Conservation (phyloP, 768 basidiomycete genomes). For the Cystofilobasidium capitatum region DNA sequence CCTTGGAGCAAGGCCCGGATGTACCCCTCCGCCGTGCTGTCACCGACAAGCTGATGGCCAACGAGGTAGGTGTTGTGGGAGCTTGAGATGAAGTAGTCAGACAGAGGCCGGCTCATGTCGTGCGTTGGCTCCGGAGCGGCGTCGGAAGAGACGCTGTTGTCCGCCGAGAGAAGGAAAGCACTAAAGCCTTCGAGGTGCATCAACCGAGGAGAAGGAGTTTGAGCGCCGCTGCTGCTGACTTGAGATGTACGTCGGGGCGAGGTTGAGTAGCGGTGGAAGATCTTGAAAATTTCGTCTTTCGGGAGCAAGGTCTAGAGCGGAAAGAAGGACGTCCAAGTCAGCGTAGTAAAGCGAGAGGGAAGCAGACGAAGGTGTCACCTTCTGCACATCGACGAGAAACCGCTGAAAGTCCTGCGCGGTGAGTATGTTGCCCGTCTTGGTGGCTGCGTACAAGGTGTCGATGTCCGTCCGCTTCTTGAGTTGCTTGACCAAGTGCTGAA, state of each 20-base stretch:
- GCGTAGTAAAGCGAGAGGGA: background rate
- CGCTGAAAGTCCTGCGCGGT: conserved; percentile 43
- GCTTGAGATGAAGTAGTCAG: conserved; percentile 78
- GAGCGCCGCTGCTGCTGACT: background rate
- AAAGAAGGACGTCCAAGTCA: background rate
- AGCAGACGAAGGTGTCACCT: conserved; percentile 39
- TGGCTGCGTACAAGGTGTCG: conserved; percentile 45
- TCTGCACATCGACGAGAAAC: conserved; percentile 51
- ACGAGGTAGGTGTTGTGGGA: conserved; percentile 61
- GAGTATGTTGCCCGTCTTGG: conserved; percentile 29
- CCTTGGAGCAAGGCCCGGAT: conserved; percentile 79
- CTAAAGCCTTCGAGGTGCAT: conserved; percentile 60
- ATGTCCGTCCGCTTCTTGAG: conserved; percentile 80
- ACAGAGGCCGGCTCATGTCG: conserved; percentile 79
- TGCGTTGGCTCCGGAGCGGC: conserved; percentile 53
- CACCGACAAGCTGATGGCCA: conserved; percentile 52
- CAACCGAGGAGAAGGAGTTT: background rate
- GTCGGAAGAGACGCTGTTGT: conserved; percentile 57
- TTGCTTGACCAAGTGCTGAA: conserved; percentile 69
- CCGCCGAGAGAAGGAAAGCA: conserved; percentile 66
- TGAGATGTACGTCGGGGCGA: background rate
- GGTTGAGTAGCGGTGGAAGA: conserved; percentile 17
- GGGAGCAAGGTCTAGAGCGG: conserved; percentile 9
- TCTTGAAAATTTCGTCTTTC: background rate
- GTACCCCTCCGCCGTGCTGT: conserved; percentile 84